A percentile compares a stretch with the other conserved stretches of the same genome.
These are phyloP conservation scores for Pichia sp. DNA, from an alignment of 1,139 yeast genomes.

Conservation along the genomic window DNA sequence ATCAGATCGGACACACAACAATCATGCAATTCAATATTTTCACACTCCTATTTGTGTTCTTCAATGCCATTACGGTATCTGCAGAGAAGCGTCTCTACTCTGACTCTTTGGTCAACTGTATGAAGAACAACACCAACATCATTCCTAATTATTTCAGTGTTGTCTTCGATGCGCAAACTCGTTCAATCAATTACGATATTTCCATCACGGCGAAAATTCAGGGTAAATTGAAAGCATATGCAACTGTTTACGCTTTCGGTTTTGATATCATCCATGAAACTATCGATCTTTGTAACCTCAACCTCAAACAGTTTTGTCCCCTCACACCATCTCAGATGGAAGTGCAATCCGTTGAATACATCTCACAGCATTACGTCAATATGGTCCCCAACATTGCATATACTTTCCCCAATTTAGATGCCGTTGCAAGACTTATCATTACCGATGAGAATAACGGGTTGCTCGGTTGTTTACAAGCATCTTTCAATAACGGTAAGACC, in stretches of 20 bases:
- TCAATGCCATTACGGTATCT: no score
- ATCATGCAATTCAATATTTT: no score
- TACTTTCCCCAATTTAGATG: slow-evolving; percentile 73
- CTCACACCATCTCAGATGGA: slow-evolving; percentile 64
- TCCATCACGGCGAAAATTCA: slow-evolving; percentile 56
- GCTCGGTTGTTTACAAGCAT: slow-evolving; percentile 64
- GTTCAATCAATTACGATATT: slow-evolving; percentile 52
- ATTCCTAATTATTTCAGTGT: slow-evolving; percentile 63
- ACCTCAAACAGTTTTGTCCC: slow-evolving; percentile 80
- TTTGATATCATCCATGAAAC: slow-evolving; percentile 49
- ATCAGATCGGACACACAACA: no score
- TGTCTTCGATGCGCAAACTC: slow-evolving; percentile 56
- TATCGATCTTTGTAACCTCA: slow-evolving; percentile 51
- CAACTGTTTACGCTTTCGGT: slow-evolving; percentile 71
- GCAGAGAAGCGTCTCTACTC: slow-evolving; percentile 38
- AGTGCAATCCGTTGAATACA: slow-evolving; percentile 57
- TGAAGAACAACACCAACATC: slow-evolving; percentile 52
- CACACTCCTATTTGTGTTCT: no score
- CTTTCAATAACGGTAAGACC: slow-evolving; percentile 65
- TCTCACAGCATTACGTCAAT: slow-evolving; percentile 37
- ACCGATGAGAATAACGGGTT: slow-evolving; percentile 32
- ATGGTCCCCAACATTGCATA: slow-evolving; percentile 67
- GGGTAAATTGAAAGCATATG: slow-evolving; percentile 50
- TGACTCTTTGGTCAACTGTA: slow-evolving; percentile 66
- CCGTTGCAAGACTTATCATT: slow-evolving; percentile 51